phyloP scores from a whole-genome alignment of 176 grass and related monocot genomes.

The Triticum timopheevii region DNA sequence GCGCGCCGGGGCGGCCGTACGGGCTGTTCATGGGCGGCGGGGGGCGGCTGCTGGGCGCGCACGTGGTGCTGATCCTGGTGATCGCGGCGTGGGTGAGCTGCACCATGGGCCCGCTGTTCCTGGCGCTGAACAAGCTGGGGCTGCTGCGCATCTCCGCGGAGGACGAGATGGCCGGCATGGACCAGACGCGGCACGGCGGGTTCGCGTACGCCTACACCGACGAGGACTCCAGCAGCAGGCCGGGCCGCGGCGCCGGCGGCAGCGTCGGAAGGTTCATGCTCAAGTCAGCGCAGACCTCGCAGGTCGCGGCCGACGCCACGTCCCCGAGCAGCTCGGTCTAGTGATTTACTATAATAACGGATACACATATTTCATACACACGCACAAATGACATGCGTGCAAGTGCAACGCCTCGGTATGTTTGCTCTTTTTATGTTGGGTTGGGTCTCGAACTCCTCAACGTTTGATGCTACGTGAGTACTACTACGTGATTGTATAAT shows the following conservation, averaged over 20 bases:
- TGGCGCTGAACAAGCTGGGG: slow-evolving; percentile 46
- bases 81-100: slow-evolving; percentile 57
- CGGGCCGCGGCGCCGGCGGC: not conserved
- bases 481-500: not conserved
- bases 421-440: not conserved
- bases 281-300: slow-evolving; percentile 29
- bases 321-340: slow-evolving; percentile 12
- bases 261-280: slow-evolving; percentile 9
- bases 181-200: slow-evolving; percentile 50
- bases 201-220: slow-evolving; percentile 62
- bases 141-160: slow-evolving; percentile 42
- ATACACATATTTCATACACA: not conserved
- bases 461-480: not conserved
- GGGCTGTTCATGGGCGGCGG: slow-evolving; percentile 66
- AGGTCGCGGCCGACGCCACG: slow-evolving; percentile 39
- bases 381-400: not conserved
- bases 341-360: not conserved
- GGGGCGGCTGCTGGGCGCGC: slow-evolving; percentile 38
- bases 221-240: slow-evolving; percentile 30
- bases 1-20: slow-evolving; percentile 29
- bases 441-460: not conserved
- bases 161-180: slow-evolving; percentile 61
- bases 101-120: slow-evolving; percentile 71
- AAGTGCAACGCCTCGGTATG: not conserved
- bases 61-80: slow-evolving; percentile 51